Conservation (phyloP, 192 early-diverging fungal genomes). For the Dimargaris verticillata region DNA sequence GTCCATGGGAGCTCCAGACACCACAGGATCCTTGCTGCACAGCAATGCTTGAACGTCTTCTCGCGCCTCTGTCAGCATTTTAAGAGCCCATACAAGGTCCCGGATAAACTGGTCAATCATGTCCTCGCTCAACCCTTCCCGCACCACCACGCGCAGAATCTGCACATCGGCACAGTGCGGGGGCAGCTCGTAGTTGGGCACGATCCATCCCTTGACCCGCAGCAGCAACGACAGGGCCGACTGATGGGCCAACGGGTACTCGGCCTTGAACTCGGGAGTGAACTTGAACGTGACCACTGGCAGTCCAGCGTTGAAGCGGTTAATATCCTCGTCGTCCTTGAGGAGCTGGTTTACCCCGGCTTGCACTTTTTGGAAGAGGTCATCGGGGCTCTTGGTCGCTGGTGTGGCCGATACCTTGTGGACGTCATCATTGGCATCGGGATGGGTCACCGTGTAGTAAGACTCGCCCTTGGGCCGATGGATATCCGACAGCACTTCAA, state of each 20-base stretch:
- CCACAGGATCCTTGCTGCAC: background rate
- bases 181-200: conserved; percentile 59
- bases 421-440: background rate
- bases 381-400: background rate
- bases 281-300: conserved; percentile 51
- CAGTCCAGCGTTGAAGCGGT: conserved; percentile 30
- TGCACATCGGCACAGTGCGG: conserved; percentile 26
- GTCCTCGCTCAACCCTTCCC: conserved; percentile 37
- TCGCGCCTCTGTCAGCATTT: conserved; percentile 29
- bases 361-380: conserved; percentile 15
- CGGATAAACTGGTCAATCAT: conserved; percentile 29
- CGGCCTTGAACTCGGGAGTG: conserved; percentile 30
- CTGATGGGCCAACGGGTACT: conserved; percentile 37
- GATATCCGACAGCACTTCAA: conserved; percentile 45
- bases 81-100: conserved; percentile 34
- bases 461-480: conserved; percentile 32
- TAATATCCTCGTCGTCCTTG: conserved; percentile 17
- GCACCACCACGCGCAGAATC: conserved; percentile 48
- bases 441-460: conserved; percentile 15
- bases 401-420: background rate
- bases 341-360: conserved; percentile 15
- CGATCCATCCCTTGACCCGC: conserved; percentile 56
- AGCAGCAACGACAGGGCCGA: conserved; percentile 37
- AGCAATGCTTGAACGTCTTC: background rate
- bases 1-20: background rate